Conservation (phyloP, 176 grass and related monocot species). For the Triticum monococcum region DNA sequence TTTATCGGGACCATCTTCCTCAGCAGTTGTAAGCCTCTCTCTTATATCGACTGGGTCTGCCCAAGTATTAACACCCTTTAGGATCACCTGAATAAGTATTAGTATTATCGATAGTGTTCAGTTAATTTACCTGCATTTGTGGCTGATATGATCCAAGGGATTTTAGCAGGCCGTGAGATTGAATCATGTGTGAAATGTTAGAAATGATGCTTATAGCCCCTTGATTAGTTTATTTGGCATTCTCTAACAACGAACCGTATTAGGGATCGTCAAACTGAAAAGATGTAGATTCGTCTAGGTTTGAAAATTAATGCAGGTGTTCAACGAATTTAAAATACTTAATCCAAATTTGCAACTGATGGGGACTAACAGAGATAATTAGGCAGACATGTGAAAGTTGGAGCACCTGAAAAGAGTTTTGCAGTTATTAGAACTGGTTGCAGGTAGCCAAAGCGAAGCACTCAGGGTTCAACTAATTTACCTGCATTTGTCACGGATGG, state of each 20-base stretch:
- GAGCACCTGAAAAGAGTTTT: background rate
- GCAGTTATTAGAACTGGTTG: too few relatives aligned
- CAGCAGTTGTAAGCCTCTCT: too few relatives aligned
- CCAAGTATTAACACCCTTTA: too few relatives aligned
- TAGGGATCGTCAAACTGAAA: too few relatives aligned
- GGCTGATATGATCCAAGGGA: background rate
- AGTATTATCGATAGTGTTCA: background rate
- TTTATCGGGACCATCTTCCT: too few relatives aligned
- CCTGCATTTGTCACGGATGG: background rate
- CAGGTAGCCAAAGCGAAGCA: background rate
- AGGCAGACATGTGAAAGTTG: too few relatives aligned
- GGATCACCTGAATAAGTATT: too few relatives aligned
- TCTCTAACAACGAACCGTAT: too few relatives aligned
- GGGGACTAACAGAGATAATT: too few relatives aligned
- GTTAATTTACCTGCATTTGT: background rate
- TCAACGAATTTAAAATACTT: background rate
- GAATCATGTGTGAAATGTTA: background rate
- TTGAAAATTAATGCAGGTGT: background rate
- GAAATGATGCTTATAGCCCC: background rate
- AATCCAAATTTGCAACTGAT: background rate
- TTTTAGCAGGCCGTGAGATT: background rate
- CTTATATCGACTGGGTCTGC: too few relatives aligned
- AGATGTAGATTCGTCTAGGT: background rate
- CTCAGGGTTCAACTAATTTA: background rate
- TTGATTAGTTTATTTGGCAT: background rate